Conservation (phyloP, 352 stramenopile species). For the Phytopythium helicoides region DNA sequence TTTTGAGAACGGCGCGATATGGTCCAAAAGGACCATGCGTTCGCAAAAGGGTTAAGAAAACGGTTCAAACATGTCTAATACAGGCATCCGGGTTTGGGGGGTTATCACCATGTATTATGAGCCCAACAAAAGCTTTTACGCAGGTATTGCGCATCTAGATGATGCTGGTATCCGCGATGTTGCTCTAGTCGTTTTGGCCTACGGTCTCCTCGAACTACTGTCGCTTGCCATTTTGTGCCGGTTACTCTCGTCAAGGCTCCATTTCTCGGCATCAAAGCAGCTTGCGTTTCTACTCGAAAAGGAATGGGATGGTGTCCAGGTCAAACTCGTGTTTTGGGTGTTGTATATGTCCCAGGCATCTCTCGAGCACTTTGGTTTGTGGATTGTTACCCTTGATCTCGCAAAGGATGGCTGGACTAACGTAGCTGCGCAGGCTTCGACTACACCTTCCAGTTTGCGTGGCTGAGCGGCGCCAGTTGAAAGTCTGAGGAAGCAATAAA, state of each 20-base stretch:
- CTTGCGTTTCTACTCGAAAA: constrained; percentile 24
- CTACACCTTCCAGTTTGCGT: constrained; percentile 20
- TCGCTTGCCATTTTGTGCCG: constrained; percentile 16
- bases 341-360: constrained; percentile 12
- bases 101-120: too few species aligned
- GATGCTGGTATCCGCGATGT: too few species aligned
- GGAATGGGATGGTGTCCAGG: constrained; percentile 13
- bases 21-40: too few species aligned
- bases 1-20: too few species aligned
- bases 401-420: background rate
- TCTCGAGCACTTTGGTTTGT: constrained; percentile 14
- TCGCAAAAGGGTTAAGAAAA: too few species aligned
- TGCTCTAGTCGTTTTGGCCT: constrained; percentile 17
- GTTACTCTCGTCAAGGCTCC: constrained; percentile 10
- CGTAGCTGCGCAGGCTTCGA: constrained; percentile 8
- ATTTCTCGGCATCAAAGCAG: constrained; percentile 11
- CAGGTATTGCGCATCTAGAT: too few species aligned
- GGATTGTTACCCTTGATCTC: background rate
- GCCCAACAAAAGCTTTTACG: too few species aligned
- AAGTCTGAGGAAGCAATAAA: too few species aligned
- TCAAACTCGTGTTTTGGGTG: constrained; percentile 25
- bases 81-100: too few species aligned
- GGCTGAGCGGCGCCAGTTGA: constrained; percentile 6
- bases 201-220: constrained; percentile 18
- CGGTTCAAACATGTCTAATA: too few species aligned